These are phyloP conservation scores for Arachis stenosperma DNA, from an alignment of 306 rosid species.

Conservation along the genomic window DNA sequence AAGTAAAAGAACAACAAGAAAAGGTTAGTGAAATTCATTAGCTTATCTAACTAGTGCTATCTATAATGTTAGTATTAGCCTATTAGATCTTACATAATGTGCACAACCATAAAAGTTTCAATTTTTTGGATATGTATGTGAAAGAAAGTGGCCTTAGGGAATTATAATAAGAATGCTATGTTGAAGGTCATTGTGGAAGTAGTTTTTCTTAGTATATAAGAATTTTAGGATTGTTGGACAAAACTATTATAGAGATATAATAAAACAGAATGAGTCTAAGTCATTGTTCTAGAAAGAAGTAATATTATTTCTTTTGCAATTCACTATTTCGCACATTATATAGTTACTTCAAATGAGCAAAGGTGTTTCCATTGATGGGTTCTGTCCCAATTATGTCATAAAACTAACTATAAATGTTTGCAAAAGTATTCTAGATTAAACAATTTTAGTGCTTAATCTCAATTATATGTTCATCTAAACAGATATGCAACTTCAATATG, in stretches of 20 bases:
- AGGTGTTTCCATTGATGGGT: neutral
- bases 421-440: neutral
- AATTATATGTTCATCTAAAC: neutral
- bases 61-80: no score
- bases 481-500: no score
- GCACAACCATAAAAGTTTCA: no score
- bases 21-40: conserved; percentile 22
- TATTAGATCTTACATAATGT: no score
- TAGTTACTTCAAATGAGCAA: neutral
- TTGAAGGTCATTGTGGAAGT: neutral
- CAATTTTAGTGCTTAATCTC: neutral
- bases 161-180: neutral
- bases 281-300: neutral
- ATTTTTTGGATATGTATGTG: neutral
- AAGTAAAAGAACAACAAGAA: conserved; percentile 85
- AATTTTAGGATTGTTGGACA: neutral
- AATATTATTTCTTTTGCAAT: neutral
- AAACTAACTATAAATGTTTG: neutral
- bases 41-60: neutral
- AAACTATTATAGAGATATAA: neutral
- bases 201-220: neutral
- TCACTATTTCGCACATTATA: neutral
- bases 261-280: neutral
- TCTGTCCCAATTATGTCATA: neutral
- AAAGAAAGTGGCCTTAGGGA: neutral